These are phyloP conservation scores for Lepidium sativum DNA, from an alignment of 345 rosid species.

Conservation along the genomic window DNA sequence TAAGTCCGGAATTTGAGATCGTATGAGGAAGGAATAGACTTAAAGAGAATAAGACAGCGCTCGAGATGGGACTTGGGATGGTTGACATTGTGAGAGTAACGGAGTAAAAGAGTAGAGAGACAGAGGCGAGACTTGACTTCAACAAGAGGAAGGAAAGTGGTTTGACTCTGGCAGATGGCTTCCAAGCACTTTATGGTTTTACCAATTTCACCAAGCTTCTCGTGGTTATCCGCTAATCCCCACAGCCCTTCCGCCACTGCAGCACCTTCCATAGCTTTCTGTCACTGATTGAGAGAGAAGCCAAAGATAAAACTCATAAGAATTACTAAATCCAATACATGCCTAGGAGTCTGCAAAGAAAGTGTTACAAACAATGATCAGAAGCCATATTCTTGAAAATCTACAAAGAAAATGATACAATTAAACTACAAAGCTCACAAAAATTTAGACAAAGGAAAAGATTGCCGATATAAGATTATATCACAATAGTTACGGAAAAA, in stretches of 20 bases:
- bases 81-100: conserved; percentile 70
- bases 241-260: conserved; percentile 87
- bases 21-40: conserved; percentile 76
- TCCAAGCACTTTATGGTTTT: conserved; percentile 81
- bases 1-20: conserved; percentile 73
- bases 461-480: neutral
- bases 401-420: neutral
- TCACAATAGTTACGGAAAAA: neutral
- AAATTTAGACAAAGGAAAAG: neutral
- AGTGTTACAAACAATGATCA: neutral
- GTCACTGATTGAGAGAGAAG: neutral
- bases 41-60: conserved; percentile 43
- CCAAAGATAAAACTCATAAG: neutral
- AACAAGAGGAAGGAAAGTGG: conserved; percentile 64
- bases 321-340: neutral
- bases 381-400: neutral
- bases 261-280: conserved; percentile 38
- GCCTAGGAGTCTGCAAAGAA: neutral
- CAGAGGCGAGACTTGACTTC: conserved; percentile 91
- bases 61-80: conserved; percentile 91
- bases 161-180: conserved; percentile 73
- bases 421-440: too few relatives aligned
- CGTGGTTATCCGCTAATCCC: conserved; percentile 80
- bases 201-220: conserved; percentile 63
- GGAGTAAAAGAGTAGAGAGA: conserved; percentile 69